phyloP scores from a whole-genome alignment of 352 stramenopile genomes.

The Lagenidium giganteum region DNA sequence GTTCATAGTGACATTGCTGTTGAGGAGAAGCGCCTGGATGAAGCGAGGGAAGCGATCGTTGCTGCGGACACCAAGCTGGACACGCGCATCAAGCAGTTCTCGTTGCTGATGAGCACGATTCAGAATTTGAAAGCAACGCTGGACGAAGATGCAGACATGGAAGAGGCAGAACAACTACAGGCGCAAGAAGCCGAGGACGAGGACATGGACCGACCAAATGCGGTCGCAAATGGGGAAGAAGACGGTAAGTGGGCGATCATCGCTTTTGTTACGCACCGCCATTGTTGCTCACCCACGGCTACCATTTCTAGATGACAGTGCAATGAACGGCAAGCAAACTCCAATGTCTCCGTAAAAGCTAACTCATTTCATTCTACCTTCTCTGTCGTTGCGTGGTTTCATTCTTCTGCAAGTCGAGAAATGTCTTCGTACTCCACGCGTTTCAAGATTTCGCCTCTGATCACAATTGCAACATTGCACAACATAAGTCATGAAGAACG shows the following conservation, averaged over 20 bases:
- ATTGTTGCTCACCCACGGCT: neutral
- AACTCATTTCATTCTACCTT: conserved; percentile 9
- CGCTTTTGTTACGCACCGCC: neutral
- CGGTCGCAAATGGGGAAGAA: conserved; percentile 10
- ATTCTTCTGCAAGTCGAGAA: conserved; percentile 54
- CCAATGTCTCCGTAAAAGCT: conserved; percentile 6
- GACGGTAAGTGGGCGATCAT: no score
- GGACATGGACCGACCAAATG: conserved; percentile 47
- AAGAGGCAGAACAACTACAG: conserved; percentile 44
- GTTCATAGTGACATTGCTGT: conserved; percentile 42
- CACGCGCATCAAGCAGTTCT: conserved; percentile 73
- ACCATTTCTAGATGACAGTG: neutral
- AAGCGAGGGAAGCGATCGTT: conserved; percentile 48
- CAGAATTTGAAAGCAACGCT: conserved; percentile 79
- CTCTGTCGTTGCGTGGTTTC: neutral
- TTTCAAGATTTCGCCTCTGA: conserved; percentile 57
- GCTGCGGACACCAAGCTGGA: conserved; percentile 57
- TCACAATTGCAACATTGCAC: neutral
- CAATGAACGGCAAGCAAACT: conserved; percentile 4
- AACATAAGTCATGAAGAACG: no score
- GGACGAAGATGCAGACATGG: conserved; percentile 57
- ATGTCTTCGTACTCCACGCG: conserved; percentile 84
- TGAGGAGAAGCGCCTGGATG: conserved; percentile 50
- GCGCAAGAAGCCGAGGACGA: conserved; percentile 51
- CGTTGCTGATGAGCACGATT: conserved; percentile 77